A percentile compares a stretch with the other conserved stretches of the same genome.
Conservation (phyloP, 176 grass and related monocot species). For the Carex littledalei region DNA sequence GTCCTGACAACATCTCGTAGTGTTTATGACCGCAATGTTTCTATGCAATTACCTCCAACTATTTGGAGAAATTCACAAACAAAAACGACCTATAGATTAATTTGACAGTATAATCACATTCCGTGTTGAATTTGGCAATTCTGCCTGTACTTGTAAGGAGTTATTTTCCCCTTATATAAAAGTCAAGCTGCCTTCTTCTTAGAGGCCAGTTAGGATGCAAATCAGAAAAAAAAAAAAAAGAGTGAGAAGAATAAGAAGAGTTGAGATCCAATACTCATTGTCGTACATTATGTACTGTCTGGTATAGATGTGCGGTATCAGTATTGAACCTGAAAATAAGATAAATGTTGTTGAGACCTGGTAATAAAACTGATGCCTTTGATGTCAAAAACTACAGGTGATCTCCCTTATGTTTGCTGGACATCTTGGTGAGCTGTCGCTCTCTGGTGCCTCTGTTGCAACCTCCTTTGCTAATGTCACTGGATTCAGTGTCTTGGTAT, state of each 20-base stretch:
- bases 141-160: neutral
- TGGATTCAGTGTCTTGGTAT: conserved; percentile 46
- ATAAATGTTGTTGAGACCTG: neutral
- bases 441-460: conserved; percentile 33
- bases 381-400: conserved; percentile 10
- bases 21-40: neutral
- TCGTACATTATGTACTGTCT: neutral
- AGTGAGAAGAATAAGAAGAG: neutral
- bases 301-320: neutral
- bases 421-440: conserved; percentile 27
- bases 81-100: neutral
- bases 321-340: neutral
- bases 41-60: neutral
- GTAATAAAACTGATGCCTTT: neutral
- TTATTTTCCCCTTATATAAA: neutral
- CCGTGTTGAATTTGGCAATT: neutral
- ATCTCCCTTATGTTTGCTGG: conserved; percentile 44
- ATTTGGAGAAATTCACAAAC: neutral
- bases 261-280: neutral
- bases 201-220: neutral
- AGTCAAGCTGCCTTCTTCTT: neutral
- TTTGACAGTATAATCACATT: neutral
- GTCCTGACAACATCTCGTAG: neutral
- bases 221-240: neutral
- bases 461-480: conserved; percentile 37